A percentile compares a stretch with the other conserved stretches of the same genome.
phyloP scores from a whole-genome alignment of 495 filamentous ascomycete genomes.

The Aspergillus asperescens region DNA sequence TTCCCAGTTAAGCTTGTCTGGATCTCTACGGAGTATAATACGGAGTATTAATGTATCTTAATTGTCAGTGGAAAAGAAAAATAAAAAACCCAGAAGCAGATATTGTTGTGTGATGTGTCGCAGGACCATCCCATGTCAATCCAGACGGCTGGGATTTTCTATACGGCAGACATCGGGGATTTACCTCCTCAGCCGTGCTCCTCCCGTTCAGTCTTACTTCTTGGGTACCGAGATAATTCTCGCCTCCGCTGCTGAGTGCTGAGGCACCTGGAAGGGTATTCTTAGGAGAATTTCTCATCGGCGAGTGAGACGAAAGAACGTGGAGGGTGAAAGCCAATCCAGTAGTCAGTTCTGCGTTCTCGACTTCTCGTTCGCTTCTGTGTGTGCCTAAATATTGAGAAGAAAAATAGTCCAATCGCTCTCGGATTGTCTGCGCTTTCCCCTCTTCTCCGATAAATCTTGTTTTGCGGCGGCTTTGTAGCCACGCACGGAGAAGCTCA shows the following conservation, averaged over 20 bases:
- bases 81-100: too few relatives aligned
- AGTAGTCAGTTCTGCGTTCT: background rate
- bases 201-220: background rate
- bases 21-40: too few relatives aligned
- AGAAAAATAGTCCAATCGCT: background rate
- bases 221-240: too few relatives aligned
- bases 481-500: background rate
- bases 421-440: background rate
- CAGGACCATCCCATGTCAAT: too few relatives aligned
- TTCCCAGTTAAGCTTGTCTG: conserved; percentile 3
- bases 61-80: too few relatives aligned
- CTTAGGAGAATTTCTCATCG: conserved; percentile 6
- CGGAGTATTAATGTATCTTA: too few relatives aligned
- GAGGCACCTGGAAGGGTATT: too few relatives aligned
- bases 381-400: conserved; percentile 8
- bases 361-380: too few relatives aligned
- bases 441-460: conserved; percentile 6
- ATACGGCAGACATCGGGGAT: conserved; percentile 1
- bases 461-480: conserved; percentile 9
- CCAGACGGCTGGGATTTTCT: background rate
- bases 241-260: too few relatives aligned
- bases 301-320: background rate
- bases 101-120: too few relatives aligned
- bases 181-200: background rate
- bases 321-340: conserved; percentile 6